Evolutionary conservation across 1,139 yeast genomes (phyloP).

Genomic region (Candida frijolesensis): DNA sequence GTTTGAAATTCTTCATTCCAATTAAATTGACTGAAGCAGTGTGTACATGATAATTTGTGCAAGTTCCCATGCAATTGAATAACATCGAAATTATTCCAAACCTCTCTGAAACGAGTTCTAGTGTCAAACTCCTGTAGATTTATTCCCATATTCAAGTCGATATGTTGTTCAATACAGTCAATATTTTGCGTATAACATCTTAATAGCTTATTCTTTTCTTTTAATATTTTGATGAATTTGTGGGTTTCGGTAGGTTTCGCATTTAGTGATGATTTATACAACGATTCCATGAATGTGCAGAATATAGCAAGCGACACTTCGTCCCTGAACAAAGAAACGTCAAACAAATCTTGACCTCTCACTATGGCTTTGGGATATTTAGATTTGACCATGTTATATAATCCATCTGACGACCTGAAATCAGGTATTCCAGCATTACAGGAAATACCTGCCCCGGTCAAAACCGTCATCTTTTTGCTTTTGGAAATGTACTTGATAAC

Average conservation of each 20-base stretch:
- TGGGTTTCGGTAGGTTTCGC: constrained; percentile 89
- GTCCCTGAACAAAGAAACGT: constrained; percentile 75
- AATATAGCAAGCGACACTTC: constrained; percentile 65
- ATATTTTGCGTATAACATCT: constrained; percentile 87
- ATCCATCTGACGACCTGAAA: constrained; percentile 81
- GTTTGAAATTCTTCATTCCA: constrained; percentile 62
- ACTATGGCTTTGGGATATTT: constrained; percentile 64
- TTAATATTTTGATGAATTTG: constrained; percentile 65
- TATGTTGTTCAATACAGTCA: constrained; percentile 45
- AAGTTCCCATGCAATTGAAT: constrained; percentile 91
- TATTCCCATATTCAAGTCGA: constrained; percentile 49
- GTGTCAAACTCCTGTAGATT: constrained; percentile 32
- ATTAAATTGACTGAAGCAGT: constrained; percentile 57
- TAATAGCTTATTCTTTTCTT: constrained; percentile 66
- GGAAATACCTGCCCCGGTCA: constrained; percentile 95
- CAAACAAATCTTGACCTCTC: constrained; percentile 89
- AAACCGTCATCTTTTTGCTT: constrained; percentile 53
- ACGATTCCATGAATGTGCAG: constrained; percentile 77
- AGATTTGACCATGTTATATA: constrained; percentile 71
- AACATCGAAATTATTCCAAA: constrained; percentile 71
- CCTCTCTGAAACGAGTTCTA: constrained; percentile 30
- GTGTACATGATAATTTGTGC: constrained; percentile 71
- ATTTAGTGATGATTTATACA: constrained; percentile 59
- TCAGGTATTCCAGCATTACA: constrained; percentile 98
- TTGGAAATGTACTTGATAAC: constrained; percentile 47